Base-by-base conservation (phyloP, 176 grass and related monocot genomes). In the Zoysia pacifica region DNA sequence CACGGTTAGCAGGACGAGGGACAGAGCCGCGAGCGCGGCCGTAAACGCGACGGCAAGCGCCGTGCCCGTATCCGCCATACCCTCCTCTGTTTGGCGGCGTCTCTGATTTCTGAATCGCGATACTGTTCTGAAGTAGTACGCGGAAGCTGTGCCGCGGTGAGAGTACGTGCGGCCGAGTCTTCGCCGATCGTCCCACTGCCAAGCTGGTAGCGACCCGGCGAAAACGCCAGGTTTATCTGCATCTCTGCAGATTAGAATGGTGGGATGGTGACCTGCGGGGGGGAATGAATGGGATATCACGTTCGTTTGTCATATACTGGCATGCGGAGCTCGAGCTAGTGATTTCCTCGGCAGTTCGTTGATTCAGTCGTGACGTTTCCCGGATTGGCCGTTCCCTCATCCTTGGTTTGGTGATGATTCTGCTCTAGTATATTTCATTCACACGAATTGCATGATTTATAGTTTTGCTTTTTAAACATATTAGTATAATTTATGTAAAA, bases 11-110 rank as follows among this genome's bases (percentile, higher is more conserved):
- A 81, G 71, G 64, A 65, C 2, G 6, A 85, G 14, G 64, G 79
- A n/a, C 35, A 70, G 28, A 39, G 69, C 35, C 36, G 74, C 72
- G 65, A 76, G 7, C 2, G 28, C 77, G 37, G 54, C 77, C 19
- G 40, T 28, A 7, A 88, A 51, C 81, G 70, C 86, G 9, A 79
- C 35, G 76, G 55, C 76, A 75, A 84, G 20, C 56, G 78, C 63
- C 70, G 45, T 12, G 69, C 69, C 69, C 7, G 15, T 0, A 7
- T 43, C 64, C 38, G 3, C 2, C 64, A 80, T 88, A 28, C 65
- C 42, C 12, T 51, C 40, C 18, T 15, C 43, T 48, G 9, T 15
- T 9, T 7, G 11, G 37, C 62, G 11, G 37, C 39, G 14, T 20
- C 52, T 5, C 64, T 49, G 13, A 16, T 11, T 16, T 12, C n/a